These are phyloP conservation scores for Lipomyces sp. DNA, from an alignment of 805 yeast genomes.

Conservation along the genomic window DNA sequence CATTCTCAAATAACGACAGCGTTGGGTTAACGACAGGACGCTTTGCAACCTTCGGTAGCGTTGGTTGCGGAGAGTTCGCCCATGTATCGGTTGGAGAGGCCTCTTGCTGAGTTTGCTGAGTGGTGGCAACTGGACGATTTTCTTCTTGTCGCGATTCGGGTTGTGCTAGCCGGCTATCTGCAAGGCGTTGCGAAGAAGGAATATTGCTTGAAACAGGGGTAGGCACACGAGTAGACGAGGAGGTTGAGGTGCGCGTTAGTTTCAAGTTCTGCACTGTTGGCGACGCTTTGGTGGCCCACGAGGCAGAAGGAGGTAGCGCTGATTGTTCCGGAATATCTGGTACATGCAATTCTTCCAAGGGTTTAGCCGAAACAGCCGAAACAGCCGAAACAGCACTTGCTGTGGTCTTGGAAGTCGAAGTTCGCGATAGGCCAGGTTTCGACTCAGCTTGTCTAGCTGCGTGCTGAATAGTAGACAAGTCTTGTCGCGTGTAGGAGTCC, in stretches of 20 bases:
- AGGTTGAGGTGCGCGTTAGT: conserved; percentile 5
- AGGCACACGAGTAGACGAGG: background rate
- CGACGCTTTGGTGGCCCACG: conserved; percentile 53
- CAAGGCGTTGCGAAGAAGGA: conserved; percentile 57
- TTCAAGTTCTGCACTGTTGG: conserved; percentile 37
- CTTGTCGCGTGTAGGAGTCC: conserved; percentile 89
- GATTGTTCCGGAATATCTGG: conserved; percentile 38
- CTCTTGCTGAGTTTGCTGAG: background rate
- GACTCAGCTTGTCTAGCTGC: conserved; percentile 38
- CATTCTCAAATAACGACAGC: conserved; percentile 21
- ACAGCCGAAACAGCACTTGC: background rate
- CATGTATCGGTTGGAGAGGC: background rate
- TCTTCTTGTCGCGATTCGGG: no score
- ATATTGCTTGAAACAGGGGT: conserved; percentile 39
- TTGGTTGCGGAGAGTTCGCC: conserved; percentile 21
- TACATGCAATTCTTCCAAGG: conserved; percentile 12
- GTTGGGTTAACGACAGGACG: conserved; percentile 10
- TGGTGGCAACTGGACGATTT: no score
- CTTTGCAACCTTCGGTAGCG: conserved; percentile 30
- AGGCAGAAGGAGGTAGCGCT: conserved; percentile 67
- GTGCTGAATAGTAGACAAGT: conserved; percentile 65
- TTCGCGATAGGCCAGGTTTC: conserved; percentile 22
- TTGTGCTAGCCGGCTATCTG: conserved; percentile 41
- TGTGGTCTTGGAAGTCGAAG: background rate
- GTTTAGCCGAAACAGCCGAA: conserved; percentile 2